A percentile compares a stretch with the other conserved stretches of the same genome.
These are phyloP conservation scores for Ascocoryne sarcoides DNA, from an alignment of 2,329 filamentous ascomycete genomes.

Conservation along the genomic window DNA sequence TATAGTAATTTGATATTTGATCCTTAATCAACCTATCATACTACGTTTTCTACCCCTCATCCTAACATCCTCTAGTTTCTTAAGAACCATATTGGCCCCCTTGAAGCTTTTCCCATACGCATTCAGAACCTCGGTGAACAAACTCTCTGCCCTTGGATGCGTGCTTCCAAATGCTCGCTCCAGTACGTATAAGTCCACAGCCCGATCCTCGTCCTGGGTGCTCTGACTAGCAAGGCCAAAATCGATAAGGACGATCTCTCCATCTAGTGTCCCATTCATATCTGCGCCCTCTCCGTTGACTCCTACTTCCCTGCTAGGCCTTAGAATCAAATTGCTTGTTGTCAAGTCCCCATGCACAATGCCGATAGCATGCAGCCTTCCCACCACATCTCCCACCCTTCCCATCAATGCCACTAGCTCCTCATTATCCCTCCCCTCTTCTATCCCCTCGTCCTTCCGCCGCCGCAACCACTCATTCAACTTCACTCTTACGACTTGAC, in stretches of 20 bases:
- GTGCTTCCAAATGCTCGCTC: slow-evolving; percentile 93
- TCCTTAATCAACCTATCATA: slow-evolving; percentile 88
- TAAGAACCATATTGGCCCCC: slow-evolving; percentile 65
- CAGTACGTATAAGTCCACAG: slow-evolving; percentile 91
- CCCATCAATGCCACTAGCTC: slow-evolving; percentile 55
- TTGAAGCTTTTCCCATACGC: slow-evolving; percentile 70
- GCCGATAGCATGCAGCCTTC: slow-evolving; percentile 70
- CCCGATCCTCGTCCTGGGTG: slow-evolving; percentile 79
- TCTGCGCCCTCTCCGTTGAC: slow-evolving; percentile 16
- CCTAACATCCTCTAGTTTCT: slow-evolving; percentile 81
- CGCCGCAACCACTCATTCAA: slow-evolving; percentile 60
- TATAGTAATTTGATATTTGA: no score
- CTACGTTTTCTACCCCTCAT: slow-evolving; percentile 92
- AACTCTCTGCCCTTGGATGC: slow-evolving; percentile 72
- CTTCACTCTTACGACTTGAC: slow-evolving; percentile 58
- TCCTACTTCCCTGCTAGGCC: slow-evolving; percentile 22
- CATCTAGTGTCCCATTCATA: slow-evolving; percentile 38
- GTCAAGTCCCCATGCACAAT: slow-evolving; percentile 93
- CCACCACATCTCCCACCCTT: slow-evolving; percentile 62
- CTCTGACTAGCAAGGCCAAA: slow-evolving; percentile 83
- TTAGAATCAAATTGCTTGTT: slow-evolving; percentile 91
- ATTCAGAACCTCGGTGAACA: slow-evolving; percentile 66
- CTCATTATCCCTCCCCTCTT: slow-evolving; percentile 36
- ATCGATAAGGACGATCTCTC: slow-evolving; percentile 85
- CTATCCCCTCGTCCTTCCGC: slow-evolving; percentile 21